Evolutionary conservation across 2,329 filamentous ascomycete genomes (phyloP).

Genomic region (Colletotrichum sp.): DNA sequence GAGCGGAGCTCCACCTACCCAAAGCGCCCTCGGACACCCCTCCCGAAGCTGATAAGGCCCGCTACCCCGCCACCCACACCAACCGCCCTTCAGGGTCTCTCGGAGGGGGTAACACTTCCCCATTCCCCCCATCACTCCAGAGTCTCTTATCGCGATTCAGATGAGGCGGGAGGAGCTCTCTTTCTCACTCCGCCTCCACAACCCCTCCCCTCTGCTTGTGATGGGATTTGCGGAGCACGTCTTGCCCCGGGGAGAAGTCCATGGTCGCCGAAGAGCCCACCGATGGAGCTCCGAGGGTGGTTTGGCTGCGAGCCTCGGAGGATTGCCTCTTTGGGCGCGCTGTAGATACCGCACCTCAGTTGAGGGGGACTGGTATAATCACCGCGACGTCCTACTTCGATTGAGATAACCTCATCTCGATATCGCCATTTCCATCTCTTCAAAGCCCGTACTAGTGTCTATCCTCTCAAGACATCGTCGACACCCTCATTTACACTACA

Average conservation of each 20-base stretch:
- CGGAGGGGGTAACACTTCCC: background rate
- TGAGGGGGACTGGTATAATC: background rate
- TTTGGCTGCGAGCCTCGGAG: background rate
- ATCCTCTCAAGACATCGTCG: background rate
- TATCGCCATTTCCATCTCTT: background rate
- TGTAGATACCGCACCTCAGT: background rate
- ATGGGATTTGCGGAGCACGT: background rate
- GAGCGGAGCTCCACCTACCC: conserved; percentile 7
- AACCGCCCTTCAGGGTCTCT: background rate
- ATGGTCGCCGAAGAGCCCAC: background rate
- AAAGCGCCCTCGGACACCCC: background rate
- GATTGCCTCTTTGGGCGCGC: conserved; percentile 1
- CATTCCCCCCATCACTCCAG: background rate
- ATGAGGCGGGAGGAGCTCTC: background rate
- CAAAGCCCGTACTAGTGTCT: background rate
- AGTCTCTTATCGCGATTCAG: background rate
- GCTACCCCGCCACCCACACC: background rate
- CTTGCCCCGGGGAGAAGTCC: background rate
- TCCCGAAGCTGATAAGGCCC: conserved; percentile 10
- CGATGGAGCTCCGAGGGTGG: conserved; percentile 4
- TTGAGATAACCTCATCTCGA: background rate
- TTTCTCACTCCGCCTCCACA: conserved; percentile 5
- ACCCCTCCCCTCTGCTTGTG: background rate
- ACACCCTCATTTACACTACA: background rate
- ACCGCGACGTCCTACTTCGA: background rate